These are phyloP conservation scores for grape (Vitis vinifera) DNA, from an alignment of 164 flowering plant genomes.

Conservation along the genomic window ASM3070453v1 NC_081806.1:10414001-10414500, in stretches of 20 bases:
- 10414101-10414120: neutral
- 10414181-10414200: slow-evolving; percentile 1
- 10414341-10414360: slow-evolving; percentile 7
- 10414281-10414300: slow-evolving; percentile 11
- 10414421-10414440: neutral
- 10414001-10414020: too few species aligned
- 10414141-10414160: neutral
- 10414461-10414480: too few species aligned
- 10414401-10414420: slow-evolving; percentile 14
- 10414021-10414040: neutral
- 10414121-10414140: slow-evolving; percentile 15
- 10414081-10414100: neutral
- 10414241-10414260: slow-evolving; percentile 3
- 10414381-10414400: slow-evolving; percentile 9
- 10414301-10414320: slow-evolving; percentile 6
- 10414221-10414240: neutral
- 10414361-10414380: slow-evolving; percentile 3
- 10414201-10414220: neutral
- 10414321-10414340: neutral
- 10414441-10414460: neutral
- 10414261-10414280: neutral
- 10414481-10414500: too few species aligned
- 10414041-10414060: neutral
- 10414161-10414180: neutral
- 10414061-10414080: neutral